Conservation (phyloP, 2,329 filamentous ascomycete genomes). For the Grosmannia clavigera region DNA sequence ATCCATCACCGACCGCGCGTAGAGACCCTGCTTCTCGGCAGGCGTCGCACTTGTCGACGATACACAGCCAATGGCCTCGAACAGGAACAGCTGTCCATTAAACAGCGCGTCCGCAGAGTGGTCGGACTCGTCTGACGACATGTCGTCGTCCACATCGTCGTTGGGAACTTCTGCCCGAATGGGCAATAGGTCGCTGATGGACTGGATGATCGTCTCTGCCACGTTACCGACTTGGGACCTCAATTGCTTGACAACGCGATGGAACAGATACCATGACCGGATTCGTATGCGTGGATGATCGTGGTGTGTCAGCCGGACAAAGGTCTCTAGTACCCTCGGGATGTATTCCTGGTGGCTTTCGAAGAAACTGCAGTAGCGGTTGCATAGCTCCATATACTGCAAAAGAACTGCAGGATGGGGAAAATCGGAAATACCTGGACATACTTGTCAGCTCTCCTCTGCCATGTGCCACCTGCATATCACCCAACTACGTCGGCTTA, state of each 20-base stretch:
- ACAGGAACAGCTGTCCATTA: conserved; percentile 81
- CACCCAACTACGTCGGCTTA: conserved; percentile 28
- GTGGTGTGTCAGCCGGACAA: conserved; percentile 83
- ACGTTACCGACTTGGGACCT: conserved; percentile 75
- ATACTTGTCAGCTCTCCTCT: conserved; percentile 7
- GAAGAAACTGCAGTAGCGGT: conserved; percentile 87
- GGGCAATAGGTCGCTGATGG: conserved; percentile 73
- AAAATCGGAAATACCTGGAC: conserved; percentile 65
- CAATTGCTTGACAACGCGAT: conserved; percentile 81
- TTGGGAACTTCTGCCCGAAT: conserved; percentile 83
- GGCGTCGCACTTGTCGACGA: conserved; percentile 70
- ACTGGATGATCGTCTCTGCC: conserved; percentile 81
- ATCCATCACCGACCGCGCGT: conserved; percentile 76
- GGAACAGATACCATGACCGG: conserved; percentile 94
- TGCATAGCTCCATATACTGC: conserved; percentile 97
- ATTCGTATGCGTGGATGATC: conserved; percentile 76
- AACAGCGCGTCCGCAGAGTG: conserved; percentile 86
- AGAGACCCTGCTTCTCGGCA: conserved; percentile 73
- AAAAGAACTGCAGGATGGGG: conserved; percentile 84
- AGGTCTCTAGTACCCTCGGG: conserved; percentile 77
- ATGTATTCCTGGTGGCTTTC: conserved; percentile 73
- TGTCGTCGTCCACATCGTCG: conserved; percentile 72
- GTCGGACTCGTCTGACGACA: conserved; percentile 88
- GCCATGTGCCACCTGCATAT: not conserved
- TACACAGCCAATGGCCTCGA: conserved; percentile 88